Conservation (phyloP, 2,329 filamentous ascomycete species). For the Dendryphion nanum region DNA sequence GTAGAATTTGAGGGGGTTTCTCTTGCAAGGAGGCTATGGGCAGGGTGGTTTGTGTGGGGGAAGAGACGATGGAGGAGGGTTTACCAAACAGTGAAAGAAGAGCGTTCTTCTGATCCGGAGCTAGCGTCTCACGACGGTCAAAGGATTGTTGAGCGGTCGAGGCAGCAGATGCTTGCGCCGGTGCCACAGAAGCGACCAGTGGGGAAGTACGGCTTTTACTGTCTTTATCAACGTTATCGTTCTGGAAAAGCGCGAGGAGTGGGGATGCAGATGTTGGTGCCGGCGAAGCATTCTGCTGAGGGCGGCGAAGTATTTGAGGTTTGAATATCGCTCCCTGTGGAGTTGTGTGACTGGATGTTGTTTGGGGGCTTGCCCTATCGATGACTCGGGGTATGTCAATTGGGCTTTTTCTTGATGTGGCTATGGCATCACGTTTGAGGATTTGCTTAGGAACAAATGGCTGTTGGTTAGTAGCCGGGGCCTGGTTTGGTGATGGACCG, state of each 20-base stretch:
- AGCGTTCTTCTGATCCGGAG: conserved; percentile 32
- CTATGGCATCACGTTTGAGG: conserved; percentile 17
- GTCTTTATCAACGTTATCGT: no score
- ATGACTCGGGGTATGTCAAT: conserved; percentile 1
- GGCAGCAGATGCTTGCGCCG: neutral
- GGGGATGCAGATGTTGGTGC: neutral
- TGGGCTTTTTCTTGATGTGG: conserved; percentile 7
- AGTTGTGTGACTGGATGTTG: conserved; percentile 8
- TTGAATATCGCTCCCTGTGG: conserved; percentile 25
- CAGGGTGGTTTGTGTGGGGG: conserved; percentile 11
- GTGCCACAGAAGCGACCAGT: neutral
- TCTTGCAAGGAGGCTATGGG: conserved; percentile 2
- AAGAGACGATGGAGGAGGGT: conserved; percentile 11
- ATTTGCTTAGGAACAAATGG: conserved; percentile 29
- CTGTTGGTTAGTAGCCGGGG: conserved; percentile 9
- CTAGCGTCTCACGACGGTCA: conserved; percentile 26
- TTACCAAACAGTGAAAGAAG: conserved; percentile 39
- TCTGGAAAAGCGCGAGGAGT: neutral
- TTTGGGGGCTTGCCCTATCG: conserved; percentile 7
- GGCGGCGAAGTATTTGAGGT: conserved; percentile 36
- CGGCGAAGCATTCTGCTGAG: conserved; percentile 17
- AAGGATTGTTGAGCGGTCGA: conserved; percentile 9
- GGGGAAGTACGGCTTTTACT: neutral
- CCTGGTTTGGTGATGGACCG: conserved; percentile 22
- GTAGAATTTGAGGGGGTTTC: no score